Conservation (phyloP, 75 land plant species). For the Pseudotsuga menziesii region DNA sequence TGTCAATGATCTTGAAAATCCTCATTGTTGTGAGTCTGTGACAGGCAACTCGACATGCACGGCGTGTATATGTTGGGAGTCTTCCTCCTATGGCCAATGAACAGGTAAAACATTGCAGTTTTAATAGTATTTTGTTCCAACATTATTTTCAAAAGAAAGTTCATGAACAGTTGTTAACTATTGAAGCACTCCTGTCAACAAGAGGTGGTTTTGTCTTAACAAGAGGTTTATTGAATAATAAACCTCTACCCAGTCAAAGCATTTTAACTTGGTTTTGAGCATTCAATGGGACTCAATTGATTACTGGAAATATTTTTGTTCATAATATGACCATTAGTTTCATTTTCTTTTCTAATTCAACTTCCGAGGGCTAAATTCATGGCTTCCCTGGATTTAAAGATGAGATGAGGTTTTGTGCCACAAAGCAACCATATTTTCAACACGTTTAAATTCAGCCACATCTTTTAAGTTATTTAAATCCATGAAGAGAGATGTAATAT, state of each 20-base stretch:
- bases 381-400: not conserved
- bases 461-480: too few relatives aligned
- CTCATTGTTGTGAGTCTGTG: too few relatives aligned
- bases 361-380: not conserved
- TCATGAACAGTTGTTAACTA: not conserved
- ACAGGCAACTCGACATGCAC: constrained; percentile 71
- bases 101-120: constrained; percentile 22
- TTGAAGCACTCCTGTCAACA: not conserved
- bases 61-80: constrained; percentile 75
- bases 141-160: too few relatives aligned
- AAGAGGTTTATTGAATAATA: not conserved
- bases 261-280: not conserved
- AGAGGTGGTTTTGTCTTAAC: not conserved
- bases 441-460: not conserved
- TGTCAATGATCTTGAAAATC: too few relatives aligned
- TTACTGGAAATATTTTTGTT: not conserved
- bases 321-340: not conserved
- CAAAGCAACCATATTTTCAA: not conserved
- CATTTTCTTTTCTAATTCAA: not conserved
- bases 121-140: not conserved
- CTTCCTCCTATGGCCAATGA: constrained; percentile 72
- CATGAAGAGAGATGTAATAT: not conserved
- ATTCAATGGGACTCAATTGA: not conserved
- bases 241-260: not conserved
- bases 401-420: not conserved